phyloP scores from a whole-genome alignment of 169 alveolate genomes.

The Cryptosporidium andersoni region DNA sequence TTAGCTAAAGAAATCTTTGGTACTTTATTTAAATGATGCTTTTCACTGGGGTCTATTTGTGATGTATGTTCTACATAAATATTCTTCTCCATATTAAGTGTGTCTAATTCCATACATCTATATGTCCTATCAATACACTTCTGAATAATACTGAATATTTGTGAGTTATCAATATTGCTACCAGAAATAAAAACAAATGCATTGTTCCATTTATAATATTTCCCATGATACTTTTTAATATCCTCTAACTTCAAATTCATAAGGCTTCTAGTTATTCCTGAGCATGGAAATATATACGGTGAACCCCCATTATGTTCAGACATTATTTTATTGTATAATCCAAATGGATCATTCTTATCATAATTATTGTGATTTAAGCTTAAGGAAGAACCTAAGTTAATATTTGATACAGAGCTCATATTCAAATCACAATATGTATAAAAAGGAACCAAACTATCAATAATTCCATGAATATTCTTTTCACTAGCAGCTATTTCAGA shows the following conservation, averaged over 20 bases:
- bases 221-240: slow-evolving; percentile 22
- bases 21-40: no score
- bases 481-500: slow-evolving; percentile 52
- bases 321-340: slow-evolving; percentile 31
- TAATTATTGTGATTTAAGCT: no score
- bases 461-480: slow-evolving; percentile 27
- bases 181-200: slow-evolving; percentile 34
- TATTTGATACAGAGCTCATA: not conserved
- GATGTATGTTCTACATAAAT: no score
- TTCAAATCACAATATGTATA: slow-evolving; percentile 1
- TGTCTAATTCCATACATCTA: no score
- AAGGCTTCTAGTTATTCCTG: slow-evolving; percentile 35
- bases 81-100: no score
- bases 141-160: slow-evolving; percentile 9
- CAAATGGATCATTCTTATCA: slow-evolving; percentile 1
- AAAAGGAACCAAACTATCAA: slow-evolving; percentile 12
- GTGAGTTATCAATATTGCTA: slow-evolving; percentile 4
- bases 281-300: slow-evolving; percentile 19
- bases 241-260: slow-evolving; percentile 18
- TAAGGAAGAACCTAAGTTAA: not conserved
- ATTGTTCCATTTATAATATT: slow-evolving; percentile 32
- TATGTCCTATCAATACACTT: not conserved
- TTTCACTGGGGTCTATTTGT: no score
- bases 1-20: no score
- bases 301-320: slow-evolving; percentile 10